A percentile compares a stretch with the other conserved stretches of the same genome.
Conservation (phyloP, 2,329 filamentous ascomycete species). For the Lasiodiplodia sp. region DNA sequence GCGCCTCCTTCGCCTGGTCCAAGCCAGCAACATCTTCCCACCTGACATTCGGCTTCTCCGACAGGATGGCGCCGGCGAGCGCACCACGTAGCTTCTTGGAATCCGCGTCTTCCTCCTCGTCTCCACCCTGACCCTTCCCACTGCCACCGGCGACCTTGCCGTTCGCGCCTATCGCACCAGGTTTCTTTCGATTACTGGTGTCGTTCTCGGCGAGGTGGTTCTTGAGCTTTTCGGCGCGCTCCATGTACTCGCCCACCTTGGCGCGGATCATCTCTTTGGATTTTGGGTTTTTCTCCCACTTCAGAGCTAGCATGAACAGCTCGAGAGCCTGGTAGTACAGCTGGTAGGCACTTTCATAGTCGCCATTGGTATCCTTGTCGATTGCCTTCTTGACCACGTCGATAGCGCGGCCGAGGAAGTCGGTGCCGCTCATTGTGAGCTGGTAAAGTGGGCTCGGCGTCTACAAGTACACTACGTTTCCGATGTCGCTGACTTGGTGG, state of each 20-base stretch:
- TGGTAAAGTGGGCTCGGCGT: conserved; percentile 31
- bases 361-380: conserved; percentile 90
- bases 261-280: conserved; percentile 97
- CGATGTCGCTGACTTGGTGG: neutral
- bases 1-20: conserved; percentile 91
- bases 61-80: conserved; percentile 87
- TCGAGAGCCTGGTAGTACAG: conserved; percentile 95
- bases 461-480: conserved; percentile 1
- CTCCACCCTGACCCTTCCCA: conserved; percentile 66
- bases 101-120: conserved; percentile 83
- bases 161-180: conserved; percentile 75
- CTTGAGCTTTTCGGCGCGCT: conserved; percentile 97
- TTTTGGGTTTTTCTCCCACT: conserved; percentile 99
- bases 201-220: conserved; percentile 81
- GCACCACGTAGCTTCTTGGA: conserved; percentile 94
- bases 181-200: conserved; percentile 70
- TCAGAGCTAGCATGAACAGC: conserved; percentile 97
- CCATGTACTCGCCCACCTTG: conserved; percentile 97
- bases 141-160: conserved; percentile 70
- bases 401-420: conserved; percentile 96
- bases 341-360: conserved; percentile 97
- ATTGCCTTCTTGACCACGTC: conserved; percentile 97
- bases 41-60: conserved; percentile 93
- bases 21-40: conserved; percentile 99
- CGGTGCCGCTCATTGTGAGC: conserved; percentile 85